A percentile compares a stretch with the other conserved stretches of the same genome.
Evolutionary conservation across 73 alveolate genomes (phyloP).

Genomic region (Paramecium sexaurelia): DNA sequence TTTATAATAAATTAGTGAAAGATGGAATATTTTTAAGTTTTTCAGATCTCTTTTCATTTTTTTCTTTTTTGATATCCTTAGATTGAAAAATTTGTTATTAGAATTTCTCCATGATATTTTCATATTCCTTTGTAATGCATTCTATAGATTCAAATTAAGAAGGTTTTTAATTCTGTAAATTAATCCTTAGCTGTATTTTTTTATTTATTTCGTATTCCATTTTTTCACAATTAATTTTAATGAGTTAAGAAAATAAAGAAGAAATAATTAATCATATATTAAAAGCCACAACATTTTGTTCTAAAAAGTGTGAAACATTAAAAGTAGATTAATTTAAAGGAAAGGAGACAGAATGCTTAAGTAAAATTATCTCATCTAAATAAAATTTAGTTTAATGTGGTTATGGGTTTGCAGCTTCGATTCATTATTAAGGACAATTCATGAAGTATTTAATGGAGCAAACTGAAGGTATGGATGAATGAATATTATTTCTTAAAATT

Average conservation of each 20-base stretch:
- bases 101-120: background rate
- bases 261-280: background rate
- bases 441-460: conserved; percentile 10
- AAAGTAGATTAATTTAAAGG: background rate
- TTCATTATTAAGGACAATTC: background rate
- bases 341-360: background rate
- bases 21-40: background rate
- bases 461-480: background rate
- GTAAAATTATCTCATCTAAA: background rate
- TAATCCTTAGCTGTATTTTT: background rate
- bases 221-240: background rate
- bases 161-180: background rate
- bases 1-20: background rate
- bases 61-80: background rate
- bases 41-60: background rate
- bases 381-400: background rate
- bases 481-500: background rate
- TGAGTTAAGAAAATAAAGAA: conserved; percentile 20
- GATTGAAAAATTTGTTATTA: background rate
- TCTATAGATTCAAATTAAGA: background rate
- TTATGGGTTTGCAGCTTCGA: background rate
- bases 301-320: background rate
- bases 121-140: background rate
- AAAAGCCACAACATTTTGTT: conserved; percentile 24
- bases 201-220: background rate